Conservation (phyloP, 2,329 filamentous ascomycete genomes). For the Cadophora luteo-olivacea region DNA sequence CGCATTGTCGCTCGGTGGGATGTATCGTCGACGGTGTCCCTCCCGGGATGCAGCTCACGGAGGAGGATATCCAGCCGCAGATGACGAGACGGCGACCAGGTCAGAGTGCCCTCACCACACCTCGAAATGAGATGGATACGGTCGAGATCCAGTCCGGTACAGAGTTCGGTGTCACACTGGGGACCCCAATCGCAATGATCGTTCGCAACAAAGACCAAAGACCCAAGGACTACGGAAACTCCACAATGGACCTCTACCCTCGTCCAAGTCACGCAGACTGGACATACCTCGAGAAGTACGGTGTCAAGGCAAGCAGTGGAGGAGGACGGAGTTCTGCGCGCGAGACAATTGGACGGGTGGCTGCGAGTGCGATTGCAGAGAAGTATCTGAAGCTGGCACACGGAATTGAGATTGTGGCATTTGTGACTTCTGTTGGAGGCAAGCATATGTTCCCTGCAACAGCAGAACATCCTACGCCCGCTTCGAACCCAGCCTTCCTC, state of each 20-base stretch:
- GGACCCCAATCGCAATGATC: slow-evolving; percentile 86
- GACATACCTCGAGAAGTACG: slow-evolving; percentile 98
- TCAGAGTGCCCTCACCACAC: slow-evolving; percentile 88
- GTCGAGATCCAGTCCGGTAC: slow-evolving; percentile 94
- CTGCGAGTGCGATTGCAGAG: slow-evolving; percentile 90
- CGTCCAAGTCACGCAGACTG: slow-evolving; percentile 93
- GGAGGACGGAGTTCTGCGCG: slow-evolving; percentile 91
- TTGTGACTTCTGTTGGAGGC: slow-evolving; percentile 83
- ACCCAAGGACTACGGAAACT: slow-evolving; percentile 87
- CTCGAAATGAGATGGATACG: slow-evolving; percentile 88
- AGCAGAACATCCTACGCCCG: slow-evolving; percentile 68
- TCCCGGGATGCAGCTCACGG: slow-evolving; percentile 83
- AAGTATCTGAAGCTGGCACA: slow-evolving; percentile 85
- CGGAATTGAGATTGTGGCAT: slow-evolving; percentile 90
- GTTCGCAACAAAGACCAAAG: slow-evolving; percentile 93
- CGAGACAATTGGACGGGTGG: slow-evolving; percentile 93
- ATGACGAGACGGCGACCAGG: slow-evolving; percentile 90
- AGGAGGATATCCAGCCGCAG: slow-evolving; percentile 91
- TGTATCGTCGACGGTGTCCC: slow-evolving; percentile 95
- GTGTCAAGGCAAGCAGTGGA: slow-evolving; percentile 87
- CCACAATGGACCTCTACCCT: slow-evolving; percentile 91
- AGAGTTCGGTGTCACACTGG: slow-evolving; percentile 87
- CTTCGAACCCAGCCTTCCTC: slow-evolving; percentile 81
- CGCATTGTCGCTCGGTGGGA: slow-evolving; percentile 90
- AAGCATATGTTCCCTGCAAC: slow-evolving; percentile 79